These are phyloP conservation scores for Paraphaeosphaeria sporulosa DNA, from an alignment of 2,329 filamentous ascomycete species.

Conservation along the genomic window DNA sequence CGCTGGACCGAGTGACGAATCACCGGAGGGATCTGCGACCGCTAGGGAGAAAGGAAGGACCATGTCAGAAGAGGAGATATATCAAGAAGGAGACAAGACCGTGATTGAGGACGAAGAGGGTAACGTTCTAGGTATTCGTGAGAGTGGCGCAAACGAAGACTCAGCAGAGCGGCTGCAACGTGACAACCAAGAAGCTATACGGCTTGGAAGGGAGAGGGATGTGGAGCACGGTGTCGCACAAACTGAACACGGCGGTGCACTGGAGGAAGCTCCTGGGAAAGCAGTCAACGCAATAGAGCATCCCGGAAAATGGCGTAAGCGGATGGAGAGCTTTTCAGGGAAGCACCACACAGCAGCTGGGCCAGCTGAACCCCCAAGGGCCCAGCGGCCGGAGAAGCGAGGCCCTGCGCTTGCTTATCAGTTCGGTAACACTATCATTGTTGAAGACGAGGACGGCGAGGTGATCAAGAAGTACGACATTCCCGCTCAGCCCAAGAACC, in stretches of 20 bases:
- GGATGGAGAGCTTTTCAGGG: constrained; percentile 57
- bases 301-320: constrained; percentile 51
- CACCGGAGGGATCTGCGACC: constrained; percentile 43
- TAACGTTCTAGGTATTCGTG: constrained; percentile 77
- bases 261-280: constrained; percentile 46
- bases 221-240: constrained; percentile 54
- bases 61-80: constrained; percentile 67
- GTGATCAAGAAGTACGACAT: constrained; percentile 86
- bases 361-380: constrained; percentile 35
- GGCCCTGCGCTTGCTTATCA: constrained; percentile 85
- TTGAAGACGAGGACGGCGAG: constrained; percentile 86
- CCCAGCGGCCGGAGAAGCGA: constrained; percentile 53
- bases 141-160: constrained; percentile 49
- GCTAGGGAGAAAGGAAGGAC: constrained; percentile 43
- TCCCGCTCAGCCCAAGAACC: constrained; percentile 60
- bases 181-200: constrained; percentile 61
- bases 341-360: constrained; percentile 52
- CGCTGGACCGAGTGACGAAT: constrained; percentile 53
- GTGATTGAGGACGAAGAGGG: constrained; percentile 87
- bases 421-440: constrained; percentile 88
- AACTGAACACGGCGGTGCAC: constrained; percentile 57
- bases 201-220: constrained; percentile 62
- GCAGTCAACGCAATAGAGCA: constrained; percentile 47
- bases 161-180: constrained; percentile 69
- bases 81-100: constrained; percentile 79